Percentiles rank a stretch among this genome's conserved stretches.
These are phyloP conservation scores for Monascus ruber DNA, from an alignment of 2,329 filamentous ascomycete genomes.

Conservation along the genomic window DNA sequence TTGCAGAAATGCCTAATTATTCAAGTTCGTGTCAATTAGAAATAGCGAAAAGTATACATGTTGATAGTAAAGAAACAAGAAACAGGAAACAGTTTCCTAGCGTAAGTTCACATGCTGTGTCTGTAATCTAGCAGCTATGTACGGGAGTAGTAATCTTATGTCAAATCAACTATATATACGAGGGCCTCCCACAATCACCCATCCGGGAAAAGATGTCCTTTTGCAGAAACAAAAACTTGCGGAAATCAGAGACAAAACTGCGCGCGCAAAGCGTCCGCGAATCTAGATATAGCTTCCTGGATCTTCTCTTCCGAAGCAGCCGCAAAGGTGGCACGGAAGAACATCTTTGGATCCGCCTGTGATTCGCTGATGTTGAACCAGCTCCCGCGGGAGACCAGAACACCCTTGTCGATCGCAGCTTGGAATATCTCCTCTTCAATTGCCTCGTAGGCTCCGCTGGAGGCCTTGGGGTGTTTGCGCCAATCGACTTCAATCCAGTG, in stretches of 20 bases:
- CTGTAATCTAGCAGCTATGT: too few species aligned
- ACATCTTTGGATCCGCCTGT: constrained; percentile 52
- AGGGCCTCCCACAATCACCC: too few species aligned
- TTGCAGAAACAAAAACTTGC: neutral
- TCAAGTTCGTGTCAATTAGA: too few species aligned
- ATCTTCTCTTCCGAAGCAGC: constrained; percentile 63
- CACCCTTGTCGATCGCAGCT: constrained; percentile 60
- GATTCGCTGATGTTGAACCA: constrained; percentile 78
- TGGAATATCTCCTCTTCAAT: constrained; percentile 85
- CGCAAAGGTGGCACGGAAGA: constrained; percentile 84
- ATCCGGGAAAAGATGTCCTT: neutral
- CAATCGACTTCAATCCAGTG: constrained; percentile 40
- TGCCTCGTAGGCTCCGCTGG: constrained; percentile 26
- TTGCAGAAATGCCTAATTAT: too few species aligned
- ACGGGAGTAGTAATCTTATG: too few species aligned
- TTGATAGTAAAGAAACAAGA: too few species aligned
- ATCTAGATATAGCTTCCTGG: constrained; percentile 58
- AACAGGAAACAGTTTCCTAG: too few species aligned
- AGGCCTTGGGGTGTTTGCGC: constrained; percentile 32
- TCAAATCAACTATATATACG: neutral
- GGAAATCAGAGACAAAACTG: constrained; percentile 41
- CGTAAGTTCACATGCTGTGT: too few species aligned
- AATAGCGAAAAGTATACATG: too few species aligned
- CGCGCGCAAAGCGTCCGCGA: constrained; percentile 61
- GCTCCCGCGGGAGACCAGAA: constrained; percentile 70